phyloP scores from a whole-genome alignment of 2,329 filamentous ascomycete species.

The Aspergillus sergii region DNA sequence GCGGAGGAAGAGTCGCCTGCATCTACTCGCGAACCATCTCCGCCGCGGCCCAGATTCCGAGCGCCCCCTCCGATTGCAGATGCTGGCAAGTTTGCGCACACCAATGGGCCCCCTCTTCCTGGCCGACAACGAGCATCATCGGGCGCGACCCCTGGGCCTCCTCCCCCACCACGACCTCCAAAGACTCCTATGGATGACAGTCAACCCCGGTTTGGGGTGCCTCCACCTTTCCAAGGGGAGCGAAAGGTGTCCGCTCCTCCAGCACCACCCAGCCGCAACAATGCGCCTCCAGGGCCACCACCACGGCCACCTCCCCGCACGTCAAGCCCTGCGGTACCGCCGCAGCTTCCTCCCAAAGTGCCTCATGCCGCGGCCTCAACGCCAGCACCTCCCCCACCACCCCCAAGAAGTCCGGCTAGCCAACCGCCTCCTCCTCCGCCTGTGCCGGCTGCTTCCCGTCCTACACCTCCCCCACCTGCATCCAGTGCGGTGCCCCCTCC shows the following conservation, averaged over 20 bases:
- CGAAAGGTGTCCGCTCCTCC: slow-evolving; percentile 65
- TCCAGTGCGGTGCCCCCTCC: slow-evolving; percentile 34
- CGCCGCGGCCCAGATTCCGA: slow-evolving; percentile 72
- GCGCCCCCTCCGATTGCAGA: slow-evolving; percentile 87
- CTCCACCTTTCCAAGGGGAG: slow-evolving; percentile 75
- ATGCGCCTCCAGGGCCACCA: slow-evolving; percentile 62
- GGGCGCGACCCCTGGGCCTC: slow-evolving; percentile 59
- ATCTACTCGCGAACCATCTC: slow-evolving; percentile 71
- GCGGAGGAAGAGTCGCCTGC: slow-evolving; percentile 59
- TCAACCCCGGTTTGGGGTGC: slow-evolving; percentile 69
- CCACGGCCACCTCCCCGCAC: slow-evolving; percentile 65
- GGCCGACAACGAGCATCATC: slow-evolving; percentile 54
- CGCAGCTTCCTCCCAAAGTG: slow-evolving; percentile 54
- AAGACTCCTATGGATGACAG: slow-evolving; percentile 72
- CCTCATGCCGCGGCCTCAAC: slow-evolving; percentile 37
- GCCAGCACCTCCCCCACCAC: slow-evolving; percentile 60
- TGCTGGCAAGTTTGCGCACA: slow-evolving; percentile 80
- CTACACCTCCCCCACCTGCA: slow-evolving; percentile 32
- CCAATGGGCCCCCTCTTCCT: slow-evolving; percentile 50
- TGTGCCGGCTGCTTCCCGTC: slow-evolving; percentile 36
- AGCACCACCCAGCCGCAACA: slow-evolving; percentile 71
- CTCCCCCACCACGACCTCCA: slow-evolving; percentile 68
- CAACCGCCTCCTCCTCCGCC: slow-evolving; percentile 49
- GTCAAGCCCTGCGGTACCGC: slow-evolving; percentile 42
- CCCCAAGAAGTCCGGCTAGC: slow-evolving; percentile 42